phyloP scores from a whole-genome alignment of 768 basidiomycete genomes.

The Tubosaeta sp. region DNA sequence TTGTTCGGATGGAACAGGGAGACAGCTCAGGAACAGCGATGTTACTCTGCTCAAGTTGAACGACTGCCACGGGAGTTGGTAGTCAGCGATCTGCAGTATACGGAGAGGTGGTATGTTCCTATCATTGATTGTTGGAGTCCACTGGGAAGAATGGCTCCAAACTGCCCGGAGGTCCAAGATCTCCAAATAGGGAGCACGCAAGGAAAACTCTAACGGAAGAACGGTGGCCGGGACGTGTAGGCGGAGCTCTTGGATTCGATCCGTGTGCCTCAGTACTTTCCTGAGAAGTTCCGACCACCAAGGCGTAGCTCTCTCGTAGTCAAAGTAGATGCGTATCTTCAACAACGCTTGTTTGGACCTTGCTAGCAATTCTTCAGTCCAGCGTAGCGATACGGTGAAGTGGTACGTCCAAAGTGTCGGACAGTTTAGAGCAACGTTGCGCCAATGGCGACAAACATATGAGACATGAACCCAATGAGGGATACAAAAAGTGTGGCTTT shows the following conservation, averaged over 20 bases:
- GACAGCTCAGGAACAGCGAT: slow-evolving; percentile 26
- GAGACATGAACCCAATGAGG: background rate
- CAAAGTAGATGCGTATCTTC: background rate
- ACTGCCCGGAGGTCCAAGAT: background rate
- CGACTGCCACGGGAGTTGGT: too few species aligned
- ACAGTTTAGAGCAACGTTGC: too few species aligned
- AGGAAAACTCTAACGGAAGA: background rate
- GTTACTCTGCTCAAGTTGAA: too few species aligned
- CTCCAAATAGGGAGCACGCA: too few species aligned
- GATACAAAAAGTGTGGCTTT: background rate
- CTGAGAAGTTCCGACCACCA: background rate
- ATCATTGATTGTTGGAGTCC: too few species aligned
- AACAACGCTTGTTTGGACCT: slow-evolving; percentile 39
- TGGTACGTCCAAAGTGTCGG: too few species aligned
- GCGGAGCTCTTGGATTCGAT: background rate
- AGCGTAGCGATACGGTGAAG: too few species aligned
- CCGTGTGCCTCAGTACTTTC: background rate
- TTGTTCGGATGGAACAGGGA: slow-evolving; percentile 20
- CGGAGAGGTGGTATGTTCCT: too few species aligned
- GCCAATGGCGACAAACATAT: too few species aligned
- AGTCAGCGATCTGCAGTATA: too few species aligned
- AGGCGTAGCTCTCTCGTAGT: too few species aligned
- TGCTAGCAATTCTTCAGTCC: too few species aligned
- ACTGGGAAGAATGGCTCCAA: background rate
- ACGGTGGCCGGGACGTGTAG: background rate